Evolutionary conservation across 106 monocot species (phyloP).

Genomic region (Allium sativum): DNA sequence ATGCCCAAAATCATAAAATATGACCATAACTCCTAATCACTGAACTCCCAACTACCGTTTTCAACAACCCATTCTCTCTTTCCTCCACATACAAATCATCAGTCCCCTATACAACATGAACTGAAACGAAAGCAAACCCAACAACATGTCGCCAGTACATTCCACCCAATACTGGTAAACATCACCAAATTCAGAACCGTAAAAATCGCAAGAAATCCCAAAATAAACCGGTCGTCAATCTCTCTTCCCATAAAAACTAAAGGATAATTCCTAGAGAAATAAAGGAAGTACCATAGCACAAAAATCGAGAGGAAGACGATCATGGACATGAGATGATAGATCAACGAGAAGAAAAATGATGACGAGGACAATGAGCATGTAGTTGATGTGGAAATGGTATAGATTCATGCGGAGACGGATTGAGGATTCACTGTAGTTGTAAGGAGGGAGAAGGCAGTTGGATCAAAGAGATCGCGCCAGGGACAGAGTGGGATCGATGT

Average conservation of each 20-base stretch:
- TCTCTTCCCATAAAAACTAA: slow-evolving; percentile 30
- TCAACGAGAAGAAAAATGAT: slow-evolving; percentile 59
- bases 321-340: slow-evolving; percentile 76
- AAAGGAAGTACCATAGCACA: slow-evolving; percentile 57
- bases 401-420: slow-evolving; percentile 51
- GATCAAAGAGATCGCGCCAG: slow-evolving; percentile 53
- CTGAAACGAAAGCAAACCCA: slow-evolving; percentile 21
- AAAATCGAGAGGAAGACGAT: slow-evolving; percentile 63
- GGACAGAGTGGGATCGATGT: slow-evolving; percentile 43
- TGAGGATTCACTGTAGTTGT: slow-evolving; percentile 30
- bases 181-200: slow-evolving; percentile 50
- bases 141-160: slow-evolving; percentile 50
- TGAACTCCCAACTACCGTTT: slow-evolving; percentile 48
- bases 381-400: slow-evolving; percentile 71
- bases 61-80: slow-evolving; percentile 32
- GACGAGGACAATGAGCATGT: slow-evolving; percentile 50
- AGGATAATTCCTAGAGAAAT: slow-evolving; percentile 60
- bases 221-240: slow-evolving; percentile 47
- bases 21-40: background rate
- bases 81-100: slow-evolving; percentile 63
- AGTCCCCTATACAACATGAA: slow-evolving; percentile 48
- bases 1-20: background rate
- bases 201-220: slow-evolving; percentile 36
- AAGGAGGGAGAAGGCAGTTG: slow-evolving; percentile 41
- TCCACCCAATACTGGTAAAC: slow-evolving; percentile 41